These are phyloP conservation scores for Ceratocystis destructans DNA, from an alignment of 2,329 filamentous ascomycete species.

Conservation along the genomic window DNA sequence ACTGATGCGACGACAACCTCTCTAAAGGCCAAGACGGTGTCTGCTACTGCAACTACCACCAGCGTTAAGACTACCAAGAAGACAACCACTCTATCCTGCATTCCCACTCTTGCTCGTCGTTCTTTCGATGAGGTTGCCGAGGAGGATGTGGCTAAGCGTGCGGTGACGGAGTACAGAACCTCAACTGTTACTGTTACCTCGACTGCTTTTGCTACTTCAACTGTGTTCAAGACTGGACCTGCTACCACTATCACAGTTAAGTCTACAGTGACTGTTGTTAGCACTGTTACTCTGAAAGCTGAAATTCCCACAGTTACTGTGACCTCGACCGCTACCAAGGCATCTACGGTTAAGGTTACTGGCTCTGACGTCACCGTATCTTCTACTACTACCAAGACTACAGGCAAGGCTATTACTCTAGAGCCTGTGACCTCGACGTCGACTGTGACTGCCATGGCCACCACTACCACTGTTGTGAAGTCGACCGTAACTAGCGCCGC, in stretches of 20 bases:
- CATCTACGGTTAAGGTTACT: not conserved
- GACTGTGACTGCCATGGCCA: not conserved
- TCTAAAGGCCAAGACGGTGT: slow-evolving; percentile 4
- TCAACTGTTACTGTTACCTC: slow-evolving; percentile 1
- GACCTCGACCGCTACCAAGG: not conserved
- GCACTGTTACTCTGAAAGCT: not conserved
- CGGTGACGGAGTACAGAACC: not conserved
- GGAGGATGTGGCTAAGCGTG: slow-evolving; percentile 8
- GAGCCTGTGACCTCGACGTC: not conserved
- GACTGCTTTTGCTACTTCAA: not conserved
- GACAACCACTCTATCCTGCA: slow-evolving; percentile 9
- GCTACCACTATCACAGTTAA: not conserved
- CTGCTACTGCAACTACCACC: not conserved
- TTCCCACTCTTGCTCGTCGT: slow-evolving; percentile 1
- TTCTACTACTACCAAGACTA: slow-evolving; percentile 5
- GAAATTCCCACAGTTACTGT: not conserved
- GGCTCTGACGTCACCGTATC: slow-evolving; percentile 2
- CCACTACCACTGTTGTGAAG: not conserved
- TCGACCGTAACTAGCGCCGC: slow-evolving; percentile 1
- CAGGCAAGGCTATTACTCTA: slow-evolving; percentile 3
- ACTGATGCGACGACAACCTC: slow-evolving; percentile 8
- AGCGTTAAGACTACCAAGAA: slow-evolving; percentile 8
- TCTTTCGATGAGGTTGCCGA: slow-evolving; percentile 1
- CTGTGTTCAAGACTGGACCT: not conserved
- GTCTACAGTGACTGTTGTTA: not conserved